Evolutionary conservation across 805 yeast genomes (phyloP).

Genomic region (Hanseniaspora mollemarum): DNA sequence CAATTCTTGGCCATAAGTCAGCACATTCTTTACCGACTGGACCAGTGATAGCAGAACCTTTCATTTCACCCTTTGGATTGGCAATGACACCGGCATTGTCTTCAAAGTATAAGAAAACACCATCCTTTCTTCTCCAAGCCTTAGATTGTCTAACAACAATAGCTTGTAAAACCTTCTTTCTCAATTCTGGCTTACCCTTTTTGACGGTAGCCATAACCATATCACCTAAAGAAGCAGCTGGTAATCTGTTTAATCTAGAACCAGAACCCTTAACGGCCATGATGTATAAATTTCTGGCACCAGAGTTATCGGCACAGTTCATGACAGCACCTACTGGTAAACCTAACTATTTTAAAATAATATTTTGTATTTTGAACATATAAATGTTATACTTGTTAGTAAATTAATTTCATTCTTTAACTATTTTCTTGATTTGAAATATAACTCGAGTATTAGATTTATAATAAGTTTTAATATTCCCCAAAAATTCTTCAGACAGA

Average conservation of each 20-base stretch:
- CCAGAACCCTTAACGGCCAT: conserved; percentile 98
- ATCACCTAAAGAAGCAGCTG: conserved; percentile 99
- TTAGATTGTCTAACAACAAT: conserved; percentile 97
- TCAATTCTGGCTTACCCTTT: conserved; percentile 99
- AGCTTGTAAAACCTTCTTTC: conserved; percentile 99
- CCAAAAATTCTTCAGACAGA: no score
- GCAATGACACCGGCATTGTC: conserved; percentile 99
- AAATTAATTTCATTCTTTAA: neutral
- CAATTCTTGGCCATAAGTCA: conserved; percentile 99
- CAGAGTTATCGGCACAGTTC: conserved; percentile 99
- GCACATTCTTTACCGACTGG: conserved; percentile 99
- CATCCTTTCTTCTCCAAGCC: conserved; percentile 99
- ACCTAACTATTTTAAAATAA: conserved; percentile 58
- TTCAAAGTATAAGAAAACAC: conserved; percentile 98
- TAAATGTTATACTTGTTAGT: conserved; percentile 14
- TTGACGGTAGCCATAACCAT: conserved; percentile 99
- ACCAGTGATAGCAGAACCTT: conserved; percentile 99
- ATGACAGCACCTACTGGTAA: conserved; percentile 99
- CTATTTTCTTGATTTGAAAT: neutral
- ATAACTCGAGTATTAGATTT: neutral
- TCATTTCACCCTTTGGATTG: conserved; percentile 99
- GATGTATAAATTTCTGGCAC: conserved; percentile 99
- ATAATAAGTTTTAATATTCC: neutral
- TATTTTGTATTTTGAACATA: no score
- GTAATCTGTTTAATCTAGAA: conserved; percentile 99